These are phyloP conservation scores for Penicillium digitatum DNA, from an alignment of 2,329 filamentous ascomycete species.

Conservation along the genomic window DNA sequence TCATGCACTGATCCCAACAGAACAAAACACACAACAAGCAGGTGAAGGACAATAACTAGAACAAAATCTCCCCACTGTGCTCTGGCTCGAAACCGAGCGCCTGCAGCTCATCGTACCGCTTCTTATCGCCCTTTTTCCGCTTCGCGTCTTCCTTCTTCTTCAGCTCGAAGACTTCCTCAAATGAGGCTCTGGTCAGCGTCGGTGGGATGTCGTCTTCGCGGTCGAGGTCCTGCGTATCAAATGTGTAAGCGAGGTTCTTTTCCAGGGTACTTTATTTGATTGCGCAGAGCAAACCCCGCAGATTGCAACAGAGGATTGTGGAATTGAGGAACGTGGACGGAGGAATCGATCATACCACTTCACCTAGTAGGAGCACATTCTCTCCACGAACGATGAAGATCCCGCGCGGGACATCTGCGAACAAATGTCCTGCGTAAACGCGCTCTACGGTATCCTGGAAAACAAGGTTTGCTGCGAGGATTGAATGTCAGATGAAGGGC, in stretches of 20 bases:
- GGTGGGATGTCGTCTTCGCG: slow-evolving; percentile 81
- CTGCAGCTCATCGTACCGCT: slow-evolving; percentile 64
- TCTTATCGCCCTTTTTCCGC: slow-evolving; percentile 71
- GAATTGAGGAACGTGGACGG: background rate
- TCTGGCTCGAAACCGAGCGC: slow-evolving; percentile 85
- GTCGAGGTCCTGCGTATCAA: slow-evolving; percentile 67
- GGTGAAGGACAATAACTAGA: slow-evolving; percentile 44
- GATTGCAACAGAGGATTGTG: background rate
- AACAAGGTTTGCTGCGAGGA: slow-evolving; percentile 76
- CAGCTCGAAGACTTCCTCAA: slow-evolving; percentile 66
- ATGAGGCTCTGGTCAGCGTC: slow-evolving; percentile 63
- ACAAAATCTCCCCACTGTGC: slow-evolving; percentile 68
- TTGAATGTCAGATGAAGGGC: background rate
- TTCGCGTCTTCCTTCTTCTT: slow-evolving; percentile 67
- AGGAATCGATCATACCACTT: slow-evolving; percentile 58
- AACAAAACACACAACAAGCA: background rate
- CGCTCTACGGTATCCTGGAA: slow-evolving; percentile 90
- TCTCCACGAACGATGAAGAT: slow-evolving; percentile 91
- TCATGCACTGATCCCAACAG: background rate
- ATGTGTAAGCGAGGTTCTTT: background rate
- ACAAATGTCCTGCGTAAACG: slow-evolving; percentile 70
- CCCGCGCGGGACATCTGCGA: slow-evolving; percentile 79
- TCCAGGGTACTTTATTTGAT: too few species aligned
- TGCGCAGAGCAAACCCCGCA: background rate
- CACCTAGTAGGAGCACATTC: slow-evolving; percentile 91